A percentile compares a stretch with the other conserved stretches of the same genome.
These are phyloP conservation scores for Fagopyrum homotropicum DNA, from an alignment of 148 eudicot genomes.

Conservation along the genomic window DNA sequence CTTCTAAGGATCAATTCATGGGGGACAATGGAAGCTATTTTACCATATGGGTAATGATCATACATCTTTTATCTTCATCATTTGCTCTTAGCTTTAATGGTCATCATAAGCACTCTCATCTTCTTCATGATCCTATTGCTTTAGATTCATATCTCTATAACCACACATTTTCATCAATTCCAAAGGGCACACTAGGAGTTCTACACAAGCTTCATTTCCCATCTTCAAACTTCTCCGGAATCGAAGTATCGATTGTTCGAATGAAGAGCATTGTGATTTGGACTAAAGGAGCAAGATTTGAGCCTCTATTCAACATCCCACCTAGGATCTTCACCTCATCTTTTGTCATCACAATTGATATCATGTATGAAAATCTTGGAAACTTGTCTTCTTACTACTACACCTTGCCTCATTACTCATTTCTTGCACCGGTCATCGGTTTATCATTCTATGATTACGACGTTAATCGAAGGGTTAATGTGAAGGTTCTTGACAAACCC, in stretches of 20 bases:
- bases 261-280: constrained; percentile 39
- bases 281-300: constrained; percentile 40
- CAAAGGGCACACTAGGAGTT: constrained; percentile 31
- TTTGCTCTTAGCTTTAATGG: constrained; percentile 4
- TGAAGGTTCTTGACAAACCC: constrained; percentile 24
- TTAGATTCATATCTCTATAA: constrained; percentile 41
- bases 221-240: constrained; percentile 47
- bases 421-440: constrained; percentile 50
- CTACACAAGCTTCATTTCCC: constrained; percentile 42
- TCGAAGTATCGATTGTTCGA: constrained; percentile 42
- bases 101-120: background rate
- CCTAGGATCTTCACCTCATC: constrained; percentile 33
- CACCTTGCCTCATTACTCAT: constrained; percentile 40
- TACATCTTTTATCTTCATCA: constrained; percentile 16
- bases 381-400: constrained; percentile 55
- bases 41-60: constrained; percentile 25
- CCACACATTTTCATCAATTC: constrained; percentile 20
- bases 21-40: constrained; percentile 31
- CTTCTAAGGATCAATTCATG: constrained; percentile 30
- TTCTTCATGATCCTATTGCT: constrained; percentile 16
- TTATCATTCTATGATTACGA: constrained; percentile 36
- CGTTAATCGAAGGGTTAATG: constrained; percentile 12
- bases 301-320: constrained; percentile 45
- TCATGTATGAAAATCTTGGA: constrained; percentile 60
- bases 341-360: constrained; percentile 35